Evolutionary conservation across 192 early-diverging fungal species (phyloP), one percentile per base, ranked within the genome.

Genomic region (Podila epigama): DNA sequence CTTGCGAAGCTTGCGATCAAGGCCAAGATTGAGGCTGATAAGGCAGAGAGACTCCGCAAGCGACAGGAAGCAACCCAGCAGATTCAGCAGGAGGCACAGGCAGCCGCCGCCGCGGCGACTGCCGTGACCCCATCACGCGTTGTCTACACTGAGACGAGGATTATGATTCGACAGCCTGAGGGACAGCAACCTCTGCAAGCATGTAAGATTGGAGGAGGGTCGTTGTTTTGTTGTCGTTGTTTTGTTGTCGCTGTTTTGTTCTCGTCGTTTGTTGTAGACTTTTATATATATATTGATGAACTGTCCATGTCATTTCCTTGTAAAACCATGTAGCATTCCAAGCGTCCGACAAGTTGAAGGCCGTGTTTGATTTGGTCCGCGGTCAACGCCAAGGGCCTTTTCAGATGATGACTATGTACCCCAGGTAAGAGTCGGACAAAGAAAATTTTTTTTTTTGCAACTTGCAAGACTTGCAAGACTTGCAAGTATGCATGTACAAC

Each of bases 1-100:
- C 50, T 79, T n/a, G 92, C 93, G 3, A 91, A 89, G 55, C 88
- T 81, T n/a, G 87, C 86, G 60, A 90, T 96, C 60, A 90, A 88
- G 59, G 88, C 86, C 12, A 88, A 92, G 68, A 92, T 96, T 68
- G 94, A 95, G 67, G 82, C 79, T 18, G 94, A 96, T 69, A 94
- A 90, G 68, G 75, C 67, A 48, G 93, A 94, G 37, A 60, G 94
- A 12, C 81, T 83, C 1, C 84, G 88, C 4, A 87, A 90, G 83
- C 68, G 68, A 54, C 73, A 64, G 89, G 91, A 81, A 32, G 66
- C 52, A 4, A 53, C 63, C 29, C 13, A 12, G 8, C 39, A 55
- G 25, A 34, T 50, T 31, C 52, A 53, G 29, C 54, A 68, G 60
- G 55, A 34, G 34, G 29, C 16, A 20, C 40, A 35, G 18, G 22